Conservation (phyloP, 768 basidiomycete genomes). For the Gymnopilus junonius region DNA sequence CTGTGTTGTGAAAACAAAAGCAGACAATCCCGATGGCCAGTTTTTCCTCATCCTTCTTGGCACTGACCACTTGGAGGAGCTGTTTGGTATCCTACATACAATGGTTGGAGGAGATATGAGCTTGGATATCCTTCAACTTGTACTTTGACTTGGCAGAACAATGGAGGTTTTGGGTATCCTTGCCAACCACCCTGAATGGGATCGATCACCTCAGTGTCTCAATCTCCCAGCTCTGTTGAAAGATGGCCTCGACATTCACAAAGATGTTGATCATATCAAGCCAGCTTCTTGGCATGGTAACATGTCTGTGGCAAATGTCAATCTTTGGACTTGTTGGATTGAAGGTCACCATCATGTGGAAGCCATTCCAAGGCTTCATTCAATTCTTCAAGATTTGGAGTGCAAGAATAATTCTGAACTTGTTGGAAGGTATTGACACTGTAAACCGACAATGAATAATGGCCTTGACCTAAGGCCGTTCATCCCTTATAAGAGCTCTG, state of each 20-base stretch:
- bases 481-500: no score
- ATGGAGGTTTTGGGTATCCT: conserved; percentile 34
- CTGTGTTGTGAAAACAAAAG: conserved; percentile 33
- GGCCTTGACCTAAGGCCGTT: no score
- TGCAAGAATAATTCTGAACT: no score
- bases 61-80: conserved; percentile 36
- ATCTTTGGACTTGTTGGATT: conserved; percentile 31
- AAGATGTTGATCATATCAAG: conserved; percentile 33
- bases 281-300: conserved; percentile 36
- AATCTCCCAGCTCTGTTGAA: conserved; percentile 27
- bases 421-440: no score
- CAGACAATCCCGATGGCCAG: conserved; percentile 26
- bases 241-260: conserved; percentile 18
- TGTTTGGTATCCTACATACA: conserved; percentile 36
- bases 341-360: no score
- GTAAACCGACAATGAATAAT: no score
- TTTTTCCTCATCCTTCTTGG: conserved; percentile 40
- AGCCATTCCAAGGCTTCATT: no score
- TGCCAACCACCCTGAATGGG: conserved; percentile 38
- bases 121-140: conserved; percentile 29
- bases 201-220: conserved; percentile 31
- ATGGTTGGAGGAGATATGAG: conserved; percentile 33
- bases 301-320: conserved; percentile 25
- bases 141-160: conserved; percentile 24
- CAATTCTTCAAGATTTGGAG: no score